Conservation (phyloP, 2,329 filamentous ascomycete genomes). For the Colletotrichum gigasporum region DNA sequence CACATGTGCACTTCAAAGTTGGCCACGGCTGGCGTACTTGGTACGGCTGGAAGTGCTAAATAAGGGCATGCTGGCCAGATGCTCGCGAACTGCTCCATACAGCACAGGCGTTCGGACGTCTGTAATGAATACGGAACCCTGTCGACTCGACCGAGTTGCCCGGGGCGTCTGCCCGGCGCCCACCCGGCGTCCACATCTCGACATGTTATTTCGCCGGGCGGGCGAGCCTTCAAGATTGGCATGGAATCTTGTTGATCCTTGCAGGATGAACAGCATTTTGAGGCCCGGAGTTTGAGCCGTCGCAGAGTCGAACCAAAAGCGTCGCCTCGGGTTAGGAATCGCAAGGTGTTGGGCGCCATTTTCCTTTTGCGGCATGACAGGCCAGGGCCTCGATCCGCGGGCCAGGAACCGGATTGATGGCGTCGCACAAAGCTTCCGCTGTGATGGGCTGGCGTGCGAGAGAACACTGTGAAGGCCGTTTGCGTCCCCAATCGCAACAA, state of each 20-base stretch:
- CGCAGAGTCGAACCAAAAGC: not conserved
- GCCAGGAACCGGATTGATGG: constrained; percentile 15
- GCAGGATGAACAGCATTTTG: not conserved
- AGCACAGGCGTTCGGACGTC: not conserved
- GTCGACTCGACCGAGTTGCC: not conserved
- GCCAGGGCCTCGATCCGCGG: constrained; percentile 6
- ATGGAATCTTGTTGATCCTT: constrained; percentile 3
- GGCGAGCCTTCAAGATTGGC: constrained; percentile 3
- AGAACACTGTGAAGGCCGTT: not conserved
- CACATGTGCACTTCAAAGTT: constrained; percentile 4
- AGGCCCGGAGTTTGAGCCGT: not conserved
- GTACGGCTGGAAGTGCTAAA: constrained; percentile 27
- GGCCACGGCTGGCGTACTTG: constrained; percentile 2
- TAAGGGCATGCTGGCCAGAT: constrained; percentile 17
- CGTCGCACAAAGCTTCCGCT: constrained; percentile 17
- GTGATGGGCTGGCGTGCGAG: constrained; percentile 25
- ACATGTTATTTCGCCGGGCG: not conserved
- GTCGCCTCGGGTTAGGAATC: not conserved
- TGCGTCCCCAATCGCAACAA: constrained; percentile 7
- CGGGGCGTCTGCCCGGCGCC: constrained; percentile 5
- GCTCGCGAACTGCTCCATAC: constrained; percentile 27
- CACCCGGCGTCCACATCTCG: not conserved
- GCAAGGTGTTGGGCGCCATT: not conserved
- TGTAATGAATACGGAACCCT: constrained; percentile 4
- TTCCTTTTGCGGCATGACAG: constrained; percentile 4